Percentiles rank a stretch among this genome's conserved stretches.
Conservation (phyloP, 495 filamentous ascomycete genomes). For the Friedmanniomyces simplex region DNA sequence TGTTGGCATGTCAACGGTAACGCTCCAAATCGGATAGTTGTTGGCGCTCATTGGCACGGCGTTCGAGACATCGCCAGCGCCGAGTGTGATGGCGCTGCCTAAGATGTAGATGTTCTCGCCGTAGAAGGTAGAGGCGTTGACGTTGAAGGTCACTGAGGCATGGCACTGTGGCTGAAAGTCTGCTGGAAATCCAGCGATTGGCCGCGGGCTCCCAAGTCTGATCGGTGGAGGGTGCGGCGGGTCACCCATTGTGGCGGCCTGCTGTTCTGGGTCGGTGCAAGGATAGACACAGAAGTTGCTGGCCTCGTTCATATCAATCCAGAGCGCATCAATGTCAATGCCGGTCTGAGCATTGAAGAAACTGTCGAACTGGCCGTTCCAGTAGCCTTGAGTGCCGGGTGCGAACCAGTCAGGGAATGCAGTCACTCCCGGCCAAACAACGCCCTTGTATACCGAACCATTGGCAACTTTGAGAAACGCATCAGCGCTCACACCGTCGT, state of each 20-base stretch:
- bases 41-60: constrained; percentile 1
- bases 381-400: constrained; percentile 53
- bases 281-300: constrained; percentile 61
- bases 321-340: constrained; percentile 73
- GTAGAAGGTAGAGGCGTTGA: constrained; percentile 12
- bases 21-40: constrained; percentile 19
- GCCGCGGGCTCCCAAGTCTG: constrained; percentile 40
- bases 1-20: constrained; percentile 11
- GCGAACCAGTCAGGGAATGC: constrained; percentile 62
- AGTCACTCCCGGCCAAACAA: constrained; percentile 63
- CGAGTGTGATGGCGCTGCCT: constrained; percentile 9
- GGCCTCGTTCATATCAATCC: constrained; percentile 50
- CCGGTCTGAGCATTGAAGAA: constrained; percentile 56
- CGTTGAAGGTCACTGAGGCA: constrained; percentile 14
- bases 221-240: constrained; percentile 59
- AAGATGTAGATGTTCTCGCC: constrained; percentile 15
- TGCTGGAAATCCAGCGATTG: constrained; percentile 60
- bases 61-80: constrained; percentile 2
- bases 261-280: constrained; percentile 50
- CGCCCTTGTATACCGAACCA: constrained; percentile 58
- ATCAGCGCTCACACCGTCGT: constrained; percentile 49
- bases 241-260: constrained; percentile 43
- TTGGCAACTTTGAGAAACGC: constrained; percentile 57
- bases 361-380: constrained; percentile 57
- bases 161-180: constrained; percentile 54